phyloP scores from a whole-genome alignment of 352 stramenopile genomes.

The Phytopythium delawarense region DNA sequence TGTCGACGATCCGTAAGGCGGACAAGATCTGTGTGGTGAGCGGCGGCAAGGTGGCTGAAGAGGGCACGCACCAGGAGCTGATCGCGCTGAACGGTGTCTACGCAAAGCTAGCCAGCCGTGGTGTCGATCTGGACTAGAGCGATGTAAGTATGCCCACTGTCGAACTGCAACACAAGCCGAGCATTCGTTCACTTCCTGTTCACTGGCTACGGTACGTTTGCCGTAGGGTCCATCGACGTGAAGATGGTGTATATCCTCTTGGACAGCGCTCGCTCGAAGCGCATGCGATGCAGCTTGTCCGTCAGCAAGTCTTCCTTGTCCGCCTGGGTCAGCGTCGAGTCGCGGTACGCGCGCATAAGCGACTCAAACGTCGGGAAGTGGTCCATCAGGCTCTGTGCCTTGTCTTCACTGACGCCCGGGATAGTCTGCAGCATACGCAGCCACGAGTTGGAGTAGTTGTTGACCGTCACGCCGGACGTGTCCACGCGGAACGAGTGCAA shows the following conservation, averaged over 20 bases:
- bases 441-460: conserved; percentile 54
- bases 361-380: conserved; percentile 57
- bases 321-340: conserved; percentile 22
- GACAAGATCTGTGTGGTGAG: conserved; percentile 18
- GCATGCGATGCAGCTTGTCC: conserved; percentile 40
- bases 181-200: not conserved
- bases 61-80: conserved; percentile 36
- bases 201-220: conserved; percentile 19
- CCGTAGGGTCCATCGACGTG: conserved; percentile 28
- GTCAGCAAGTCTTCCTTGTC: conserved; percentile 57
- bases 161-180: too few relatives aligned
- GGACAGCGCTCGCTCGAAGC: conserved; percentile 43
- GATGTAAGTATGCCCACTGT: too few relatives aligned
- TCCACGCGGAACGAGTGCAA: conserved; percentile 62
- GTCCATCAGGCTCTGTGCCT: conserved; percentile 56
- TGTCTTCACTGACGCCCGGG: conserved; percentile 67
- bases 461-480: conserved; percentile 32
- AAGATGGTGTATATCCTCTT: conserved; percentile 56
- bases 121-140: conserved; percentile 23
- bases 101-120: conserved; percentile 60
- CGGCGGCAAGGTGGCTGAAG: conserved; percentile 35
- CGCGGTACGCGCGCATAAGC: conserved; percentile 42
- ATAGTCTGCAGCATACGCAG: conserved; percentile 79
- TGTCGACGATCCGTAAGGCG: conserved; percentile 55
- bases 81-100: conserved; percentile 51